Conservation (phyloP, 768 basidiomycete species). For the Russula virescens region DNA sequence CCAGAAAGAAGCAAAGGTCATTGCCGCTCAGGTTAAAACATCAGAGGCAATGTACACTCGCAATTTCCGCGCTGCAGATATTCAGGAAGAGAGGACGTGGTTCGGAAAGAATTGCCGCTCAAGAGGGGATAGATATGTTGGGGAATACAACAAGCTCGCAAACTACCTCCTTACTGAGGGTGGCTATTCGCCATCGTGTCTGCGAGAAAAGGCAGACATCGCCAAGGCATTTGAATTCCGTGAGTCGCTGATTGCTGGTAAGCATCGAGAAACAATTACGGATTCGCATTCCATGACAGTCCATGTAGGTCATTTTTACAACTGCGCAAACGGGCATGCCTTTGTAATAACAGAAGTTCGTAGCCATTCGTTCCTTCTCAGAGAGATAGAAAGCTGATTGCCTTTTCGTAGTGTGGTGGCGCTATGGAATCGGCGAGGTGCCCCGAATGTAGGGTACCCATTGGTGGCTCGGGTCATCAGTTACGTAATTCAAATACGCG, state of each 20-base stretch:
- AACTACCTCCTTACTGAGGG: slow-evolving; percentile 22
- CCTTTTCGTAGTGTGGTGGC: slow-evolving; percentile 47
- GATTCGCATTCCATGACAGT: too few species aligned
- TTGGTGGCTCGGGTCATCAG: slow-evolving; percentile 45
- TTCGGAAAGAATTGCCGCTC: slow-evolving; percentile 27
- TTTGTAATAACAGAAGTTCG: slow-evolving; percentile 54
- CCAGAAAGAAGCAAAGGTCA: too few species aligned
- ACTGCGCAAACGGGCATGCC: slow-evolving; percentile 49
- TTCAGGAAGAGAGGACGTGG: slow-evolving; percentile 27
- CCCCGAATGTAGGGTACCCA: slow-evolving; percentile 50
- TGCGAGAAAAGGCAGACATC: slow-evolving; percentile 29
- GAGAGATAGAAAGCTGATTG: not conserved
- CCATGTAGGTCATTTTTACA: slow-evolving; percentile 35
- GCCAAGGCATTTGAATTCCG: slow-evolving; percentile 29
- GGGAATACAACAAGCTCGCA: slow-evolving; percentile 25
- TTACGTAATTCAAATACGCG: slow-evolving; percentile 41
- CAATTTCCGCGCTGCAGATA: too few species aligned
- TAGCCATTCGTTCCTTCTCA: not conserved
- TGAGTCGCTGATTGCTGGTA: slow-evolving; percentile 8
- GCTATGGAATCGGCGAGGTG: slow-evolving; percentile 45
- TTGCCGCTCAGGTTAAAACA: too few species aligned
- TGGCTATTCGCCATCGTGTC: slow-evolving; percentile 26
- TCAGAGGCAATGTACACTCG: too few species aligned
- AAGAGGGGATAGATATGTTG: slow-evolving; percentile 25
- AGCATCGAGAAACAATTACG: too few species aligned